Percentiles rank a stretch among this genome's conserved stretches.
Conservation (phyloP, 176 grass and related monocot species). For the Hordeum marinum region DNA sequence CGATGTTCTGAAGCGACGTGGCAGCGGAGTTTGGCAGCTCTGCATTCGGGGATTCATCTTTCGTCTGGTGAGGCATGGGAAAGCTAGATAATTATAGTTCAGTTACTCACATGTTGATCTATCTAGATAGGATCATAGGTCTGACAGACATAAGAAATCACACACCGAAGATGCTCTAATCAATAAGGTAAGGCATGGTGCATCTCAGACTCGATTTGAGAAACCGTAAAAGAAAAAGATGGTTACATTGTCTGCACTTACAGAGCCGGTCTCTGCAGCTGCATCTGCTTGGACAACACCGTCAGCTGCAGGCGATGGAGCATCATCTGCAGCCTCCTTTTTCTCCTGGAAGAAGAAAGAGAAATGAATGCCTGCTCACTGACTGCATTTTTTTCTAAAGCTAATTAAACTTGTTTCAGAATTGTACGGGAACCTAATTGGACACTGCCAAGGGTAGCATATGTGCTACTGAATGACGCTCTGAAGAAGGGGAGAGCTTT, state of each 20-base stretch:
- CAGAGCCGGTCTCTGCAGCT: slow-evolving; percentile 28
- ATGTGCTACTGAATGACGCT: too few species aligned
- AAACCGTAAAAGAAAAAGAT: background rate
- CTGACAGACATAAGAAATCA: background rate
- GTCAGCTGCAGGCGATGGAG: slow-evolving; percentile 23
- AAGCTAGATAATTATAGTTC: slow-evolving; percentile 64
- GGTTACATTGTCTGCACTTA: slow-evolving; percentile 50
- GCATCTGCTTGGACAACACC: slow-evolving; percentile 38
- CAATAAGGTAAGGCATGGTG: background rate
- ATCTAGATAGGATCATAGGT: background rate
- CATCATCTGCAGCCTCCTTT: background rate
- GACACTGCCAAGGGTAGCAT: too few species aligned
- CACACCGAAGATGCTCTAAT: background rate
- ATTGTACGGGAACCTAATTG: background rate
- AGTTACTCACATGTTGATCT: slow-evolving; percentile 23
- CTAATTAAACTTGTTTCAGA: background rate
- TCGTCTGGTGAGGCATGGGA: slow-evolving; percentile 59
- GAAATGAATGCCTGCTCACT: background rate
- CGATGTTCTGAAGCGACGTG: slow-evolving; percentile 9
- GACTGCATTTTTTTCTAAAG: background rate
- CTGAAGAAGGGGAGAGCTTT: background rate
- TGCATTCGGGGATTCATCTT: slow-evolving; percentile 45
- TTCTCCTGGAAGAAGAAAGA: slow-evolving; percentile 52
- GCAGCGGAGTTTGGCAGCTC: slow-evolving; percentile 33
- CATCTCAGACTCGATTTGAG: background rate